phyloP scores from a whole-genome alignment of 768 basidiomycete species.

The Agrocybe praecox region DNA sequence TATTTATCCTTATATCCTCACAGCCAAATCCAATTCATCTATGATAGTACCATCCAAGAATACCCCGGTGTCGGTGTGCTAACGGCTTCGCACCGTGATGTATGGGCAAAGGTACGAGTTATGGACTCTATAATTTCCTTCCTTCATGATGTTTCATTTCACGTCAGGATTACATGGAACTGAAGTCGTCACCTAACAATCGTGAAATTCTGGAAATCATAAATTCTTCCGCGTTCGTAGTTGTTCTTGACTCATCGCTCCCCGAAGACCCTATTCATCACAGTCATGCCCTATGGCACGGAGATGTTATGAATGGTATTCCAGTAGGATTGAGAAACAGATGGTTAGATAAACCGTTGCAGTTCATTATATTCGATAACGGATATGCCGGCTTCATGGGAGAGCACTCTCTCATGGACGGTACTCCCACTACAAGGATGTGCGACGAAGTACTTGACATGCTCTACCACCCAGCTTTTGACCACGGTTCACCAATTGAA shows the following conservation, averaged over 20 bases:
- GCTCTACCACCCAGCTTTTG: slow-evolving; percentile 62
- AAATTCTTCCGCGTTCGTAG: slow-evolving; percentile 83
- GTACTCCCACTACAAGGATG: slow-evolving; percentile 77
- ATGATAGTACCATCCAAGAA: slow-evolving; percentile 59
- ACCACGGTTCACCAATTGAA: slow-evolving; percentile 61
- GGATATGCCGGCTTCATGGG: slow-evolving; percentile 85
- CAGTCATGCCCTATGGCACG: slow-evolving; percentile 84
- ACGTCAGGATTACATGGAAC: slow-evolving; percentile 65
- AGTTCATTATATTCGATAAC: slow-evolving; percentile 87
- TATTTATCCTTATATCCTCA: too few species aligned
- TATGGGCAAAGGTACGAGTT: slow-evolving; percentile 78
- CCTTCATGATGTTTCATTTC: too few species aligned
- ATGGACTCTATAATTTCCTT: too few species aligned
- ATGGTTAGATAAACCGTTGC: slow-evolving; percentile 89
- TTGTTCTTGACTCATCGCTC: slow-evolving; percentile 71
- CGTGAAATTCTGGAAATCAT: slow-evolving; percentile 67
- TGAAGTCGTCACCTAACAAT: slow-evolving; percentile 66
- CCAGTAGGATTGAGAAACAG: slow-evolving; percentile 71
- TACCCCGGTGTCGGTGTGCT: slow-evolving; percentile 80
- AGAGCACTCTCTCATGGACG: slow-evolving; percentile 92
- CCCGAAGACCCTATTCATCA: slow-evolving; percentile 56
- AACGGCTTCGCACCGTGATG: slow-evolving; percentile 78
- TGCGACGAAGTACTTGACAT: slow-evolving; percentile 71
- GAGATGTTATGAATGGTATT: slow-evolving; percentile 51
- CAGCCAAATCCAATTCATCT: slow-evolving; percentile 75